Conservation (phyloP, 768 basidiomycete genomes). For the Hortiboletus flavorubellus region DNA sequence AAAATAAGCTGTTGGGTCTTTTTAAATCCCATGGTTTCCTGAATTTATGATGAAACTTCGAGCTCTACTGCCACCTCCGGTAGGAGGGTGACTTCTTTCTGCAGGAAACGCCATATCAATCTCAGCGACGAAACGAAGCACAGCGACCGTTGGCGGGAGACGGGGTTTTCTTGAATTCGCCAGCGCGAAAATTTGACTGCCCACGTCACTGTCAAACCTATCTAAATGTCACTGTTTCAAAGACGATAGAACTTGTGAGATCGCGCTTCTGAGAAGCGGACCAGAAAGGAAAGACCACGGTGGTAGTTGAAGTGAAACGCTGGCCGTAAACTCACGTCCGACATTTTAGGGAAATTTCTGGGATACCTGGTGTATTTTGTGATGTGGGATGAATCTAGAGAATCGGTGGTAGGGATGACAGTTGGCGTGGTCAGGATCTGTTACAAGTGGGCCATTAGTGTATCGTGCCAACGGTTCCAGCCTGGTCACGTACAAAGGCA, state of each 20-base stretch:
- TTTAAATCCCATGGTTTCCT: constrained; percentile 1
- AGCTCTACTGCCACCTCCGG: neutral
- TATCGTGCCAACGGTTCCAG: neutral
- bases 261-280: neutral
- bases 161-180: neutral
- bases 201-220: neutral
- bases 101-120: neutral
- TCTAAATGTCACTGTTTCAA: neutral
- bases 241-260: neutral
- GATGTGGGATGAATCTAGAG: constrained; percentile 8
- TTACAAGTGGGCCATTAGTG: neutral
- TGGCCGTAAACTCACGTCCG: neutral
- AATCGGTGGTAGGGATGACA: neutral
- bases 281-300: neutral
- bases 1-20: neutral
- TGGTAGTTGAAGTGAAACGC: neutral
- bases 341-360: neutral
- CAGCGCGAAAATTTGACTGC: too few species aligned
- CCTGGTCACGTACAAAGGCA: neutral
- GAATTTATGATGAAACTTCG: neutral
- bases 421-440: neutral
- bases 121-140: neutral
- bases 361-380: neutral
- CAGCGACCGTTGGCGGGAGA: too few species aligned
- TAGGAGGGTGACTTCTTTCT: neutral